phyloP scores from a whole-genome alignment of 129 eudicot species.

The Lactuca saligna region DNA sequence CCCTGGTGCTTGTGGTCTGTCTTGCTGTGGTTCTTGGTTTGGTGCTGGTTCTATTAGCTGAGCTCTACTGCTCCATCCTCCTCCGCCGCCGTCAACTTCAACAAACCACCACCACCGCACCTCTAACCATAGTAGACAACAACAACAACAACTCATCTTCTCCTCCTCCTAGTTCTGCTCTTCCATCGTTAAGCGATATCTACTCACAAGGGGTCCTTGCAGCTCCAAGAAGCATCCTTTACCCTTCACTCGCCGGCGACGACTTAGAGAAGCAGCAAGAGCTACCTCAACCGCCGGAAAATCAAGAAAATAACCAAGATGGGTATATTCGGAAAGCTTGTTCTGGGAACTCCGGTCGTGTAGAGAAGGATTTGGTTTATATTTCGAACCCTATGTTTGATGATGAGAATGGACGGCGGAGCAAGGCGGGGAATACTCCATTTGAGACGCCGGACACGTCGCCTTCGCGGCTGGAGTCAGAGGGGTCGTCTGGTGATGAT shows the following conservation, averaged over 20 bases:
- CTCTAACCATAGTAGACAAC: not conserved
- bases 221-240: conserved; percentile 78
- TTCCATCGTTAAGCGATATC: conserved; percentile 40
- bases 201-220: conserved; percentile 62
- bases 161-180: not conserved
- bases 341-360: conserved; percentile 18
- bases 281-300: conserved; percentile 20
- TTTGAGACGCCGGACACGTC: conserved; percentile 85
- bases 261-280: conserved; percentile 44
- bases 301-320: conserved; percentile 23
- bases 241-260: conserved; percentile 47
- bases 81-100: conserved; percentile 43
- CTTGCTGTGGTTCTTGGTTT: conserved; percentile 60
- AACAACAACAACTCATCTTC: not conserved
- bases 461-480: conserved; percentile 65
- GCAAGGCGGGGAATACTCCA: conserved; percentile 50
- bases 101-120: conserved; percentile 7
- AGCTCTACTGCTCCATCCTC: conserved; percentile 70
- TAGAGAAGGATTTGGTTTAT: conserved; percentile 39
- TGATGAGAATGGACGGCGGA: conserved; percentile 22
- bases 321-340: conserved; percentile 15
- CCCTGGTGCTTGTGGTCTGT: conserved; percentile 52
- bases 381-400: conserved; percentile 82
- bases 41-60: conserved; percentile 63
- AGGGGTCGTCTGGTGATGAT: conserved; percentile 32